Evolutionary conservation across 1,139 yeast species (phyloP).

Genomic region (Scheffersomyces stambukii): DNA sequence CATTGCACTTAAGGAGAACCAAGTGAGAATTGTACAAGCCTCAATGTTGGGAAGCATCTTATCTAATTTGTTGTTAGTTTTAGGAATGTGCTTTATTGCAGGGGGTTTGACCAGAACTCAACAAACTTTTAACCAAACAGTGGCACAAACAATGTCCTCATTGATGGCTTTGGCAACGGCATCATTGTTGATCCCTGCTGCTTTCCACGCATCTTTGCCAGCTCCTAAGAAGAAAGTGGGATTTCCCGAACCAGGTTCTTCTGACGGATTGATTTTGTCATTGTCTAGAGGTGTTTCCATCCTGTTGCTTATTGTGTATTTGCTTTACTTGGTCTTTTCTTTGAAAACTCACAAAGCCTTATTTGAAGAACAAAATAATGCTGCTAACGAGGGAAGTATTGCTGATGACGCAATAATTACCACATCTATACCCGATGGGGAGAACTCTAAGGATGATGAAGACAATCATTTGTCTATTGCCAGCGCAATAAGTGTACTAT

Average conservation of each 20-base stretch:
- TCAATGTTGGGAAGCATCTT: conserved; percentile 93
- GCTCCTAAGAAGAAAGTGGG: conserved; percentile 26
- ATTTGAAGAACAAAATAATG: conserved; percentile 27
- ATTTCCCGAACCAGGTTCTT: conserved; percentile 38
- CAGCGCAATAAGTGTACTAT: conserved; percentile 46
- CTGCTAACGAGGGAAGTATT: conserved; percentile 23
- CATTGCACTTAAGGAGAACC: conserved; percentile 81
- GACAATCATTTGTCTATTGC: conserved; percentile 32
- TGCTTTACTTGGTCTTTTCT: conserved; percentile 80
- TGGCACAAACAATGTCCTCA: conserved; percentile 96
- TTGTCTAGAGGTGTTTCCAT: conserved; percentile 86
- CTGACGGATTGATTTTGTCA: conserved; percentile 55
- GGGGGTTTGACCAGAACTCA: conserved; percentile 87
- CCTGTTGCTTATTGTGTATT: conserved; percentile 71
- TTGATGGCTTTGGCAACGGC: conserved; percentile 87
- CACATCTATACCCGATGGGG: neutral
- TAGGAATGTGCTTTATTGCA: conserved; percentile 93
- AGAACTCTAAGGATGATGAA: conserved; percentile 16
- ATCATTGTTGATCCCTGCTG: conserved; percentile 89
- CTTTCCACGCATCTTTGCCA: conserved; percentile 84
- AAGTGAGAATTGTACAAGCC: conserved; percentile 91
- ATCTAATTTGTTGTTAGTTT: conserved; percentile 79
- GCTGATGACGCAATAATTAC: conserved; percentile 21
- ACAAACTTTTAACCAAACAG: conserved; percentile 90
- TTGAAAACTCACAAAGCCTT: conserved; percentile 73